phyloP scores from a whole-genome alignment of 164 flowering plant genomes.

The Umbilicus rupestris region DNA sequence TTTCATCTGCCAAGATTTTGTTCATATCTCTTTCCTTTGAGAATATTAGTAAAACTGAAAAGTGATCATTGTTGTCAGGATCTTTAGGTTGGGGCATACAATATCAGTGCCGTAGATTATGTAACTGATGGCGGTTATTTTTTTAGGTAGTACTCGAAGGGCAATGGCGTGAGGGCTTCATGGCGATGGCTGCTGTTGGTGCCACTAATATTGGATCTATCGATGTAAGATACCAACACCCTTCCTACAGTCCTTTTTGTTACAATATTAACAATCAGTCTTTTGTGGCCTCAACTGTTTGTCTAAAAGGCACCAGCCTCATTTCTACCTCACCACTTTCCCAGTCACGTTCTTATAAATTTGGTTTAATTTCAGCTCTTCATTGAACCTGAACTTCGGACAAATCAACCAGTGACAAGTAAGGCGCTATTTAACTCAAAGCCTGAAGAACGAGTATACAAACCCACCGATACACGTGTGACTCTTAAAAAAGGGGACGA shows the following conservation, averaged over 20 bases:
- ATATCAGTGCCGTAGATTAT: not conserved
- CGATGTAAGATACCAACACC: constrained; percentile 33
- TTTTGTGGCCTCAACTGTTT: not conserved
- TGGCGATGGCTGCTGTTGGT: constrained; percentile 91
- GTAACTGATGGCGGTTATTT: constrained; percentile 7
- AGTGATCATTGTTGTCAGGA: not conserved
- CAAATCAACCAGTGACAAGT: constrained; percentile 46
- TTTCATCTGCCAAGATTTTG: not conserved
- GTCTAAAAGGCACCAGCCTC: not conserved
- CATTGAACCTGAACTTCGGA: constrained; percentile 72
- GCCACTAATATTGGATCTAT: constrained; percentile 95
- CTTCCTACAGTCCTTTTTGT: not conserved
- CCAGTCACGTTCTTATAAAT: not conserved
- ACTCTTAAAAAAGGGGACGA: constrained; percentile 75
- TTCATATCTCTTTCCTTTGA: not conserved
- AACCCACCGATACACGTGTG: constrained; percentile 62
- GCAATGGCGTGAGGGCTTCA: constrained; percentile 76
- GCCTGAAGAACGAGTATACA: constrained; percentile 61
- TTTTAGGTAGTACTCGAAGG: constrained; percentile 92
- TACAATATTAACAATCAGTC: not conserved
- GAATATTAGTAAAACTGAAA: not conserved
- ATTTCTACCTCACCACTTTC: not conserved
- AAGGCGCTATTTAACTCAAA: constrained; percentile 43
- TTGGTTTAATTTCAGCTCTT: constrained; percentile 42
- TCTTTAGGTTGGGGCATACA: not conserved